Percentiles rank a stretch among this genome's conserved stretches.
Conservation (phyloP, 2,329 filamentous ascomycete genomes). For the Trichoderma brevicompactum region DNA sequence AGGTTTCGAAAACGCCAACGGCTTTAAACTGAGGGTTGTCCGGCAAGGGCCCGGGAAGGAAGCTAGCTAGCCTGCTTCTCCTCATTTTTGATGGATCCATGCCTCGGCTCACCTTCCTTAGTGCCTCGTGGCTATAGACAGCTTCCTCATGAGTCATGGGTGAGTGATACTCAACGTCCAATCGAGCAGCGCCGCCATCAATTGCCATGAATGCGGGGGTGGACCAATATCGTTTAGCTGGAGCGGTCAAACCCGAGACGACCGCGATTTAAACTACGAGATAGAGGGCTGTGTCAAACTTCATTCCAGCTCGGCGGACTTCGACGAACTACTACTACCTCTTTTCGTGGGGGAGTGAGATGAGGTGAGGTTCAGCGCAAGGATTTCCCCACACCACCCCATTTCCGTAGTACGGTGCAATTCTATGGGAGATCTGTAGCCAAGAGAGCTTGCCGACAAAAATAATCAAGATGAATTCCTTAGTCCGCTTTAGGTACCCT, state of each 20-base stretch:
- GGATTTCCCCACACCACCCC: conserved; percentile 16
- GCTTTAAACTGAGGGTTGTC: neutral
- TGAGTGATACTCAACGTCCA: neutral
- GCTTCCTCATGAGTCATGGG: conserved; percentile 17
- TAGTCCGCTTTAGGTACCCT: neutral
- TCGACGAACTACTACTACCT: neutral
- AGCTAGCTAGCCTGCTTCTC: conserved; percentile 9
- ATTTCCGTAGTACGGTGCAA: conserved; percentile 11
- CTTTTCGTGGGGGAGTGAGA: conserved; percentile 13
- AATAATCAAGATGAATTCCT: neutral
- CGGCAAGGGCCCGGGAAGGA: neutral
- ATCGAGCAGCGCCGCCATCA: neutral
- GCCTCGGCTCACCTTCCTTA: conserved; percentile 10
- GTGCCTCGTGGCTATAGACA: conserved; percentile 6
- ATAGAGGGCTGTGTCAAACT: neutral
- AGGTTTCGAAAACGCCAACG: neutral
- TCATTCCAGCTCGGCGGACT: neutral
- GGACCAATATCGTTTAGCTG: conserved; percentile 5
- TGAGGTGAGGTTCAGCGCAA: neutral
- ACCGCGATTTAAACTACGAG: conserved; percentile 2
- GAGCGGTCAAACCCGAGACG: conserved; percentile 5
- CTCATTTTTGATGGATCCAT: conserved; percentile 14
- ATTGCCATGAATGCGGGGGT: conserved; percentile 5
- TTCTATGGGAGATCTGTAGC: neutral
- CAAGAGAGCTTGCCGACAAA: neutral